These are phyloP conservation scores for Russula abietina DNA, from an alignment of 768 basidiomycete genomes.

Conservation along the genomic window DNA sequence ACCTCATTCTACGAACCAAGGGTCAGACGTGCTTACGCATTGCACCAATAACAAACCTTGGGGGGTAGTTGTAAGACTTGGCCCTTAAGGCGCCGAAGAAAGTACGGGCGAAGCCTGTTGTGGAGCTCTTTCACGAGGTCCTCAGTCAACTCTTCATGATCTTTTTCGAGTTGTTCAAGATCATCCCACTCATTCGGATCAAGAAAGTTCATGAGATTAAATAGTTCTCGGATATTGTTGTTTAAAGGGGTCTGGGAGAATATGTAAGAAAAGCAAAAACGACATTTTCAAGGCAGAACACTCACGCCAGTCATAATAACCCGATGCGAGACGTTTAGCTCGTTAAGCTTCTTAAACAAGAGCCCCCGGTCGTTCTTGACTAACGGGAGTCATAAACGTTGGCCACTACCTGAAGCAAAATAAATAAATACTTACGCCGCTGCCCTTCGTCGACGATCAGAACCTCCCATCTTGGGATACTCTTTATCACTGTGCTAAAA, in stretches of 20 bases:
- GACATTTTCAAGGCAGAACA: slow-evolving; percentile 8
- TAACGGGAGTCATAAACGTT: slow-evolving; percentile 31
- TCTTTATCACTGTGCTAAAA: slow-evolving; percentile 69
- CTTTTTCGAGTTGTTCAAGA: slow-evolving; percentile 62
- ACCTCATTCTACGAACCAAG: slow-evolving; percentile 63
- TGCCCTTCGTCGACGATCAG: slow-evolving; percentile 92
- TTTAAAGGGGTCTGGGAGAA: slow-evolving; percentile 76
- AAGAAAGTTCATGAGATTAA: slow-evolving; percentile 96
- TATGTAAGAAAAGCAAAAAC: slow-evolving; percentile 8
- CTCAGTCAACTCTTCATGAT: slow-evolving; percentile 73
- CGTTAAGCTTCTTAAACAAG: slow-evolving; percentile 77
- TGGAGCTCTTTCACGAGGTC: slow-evolving; percentile 79
- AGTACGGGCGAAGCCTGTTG: slow-evolving; percentile 74
- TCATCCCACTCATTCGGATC: slow-evolving; percentile 73
- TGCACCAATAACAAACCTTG: slow-evolving; percentile 48
- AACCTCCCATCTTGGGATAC: slow-evolving; percentile 87
- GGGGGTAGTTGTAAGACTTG: slow-evolving; percentile 90
- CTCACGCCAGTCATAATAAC: slow-evolving; percentile 85
- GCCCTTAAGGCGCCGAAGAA: slow-evolving; percentile 88
- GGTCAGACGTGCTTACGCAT: background rate
- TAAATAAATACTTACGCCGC: slow-evolving; percentile 55
- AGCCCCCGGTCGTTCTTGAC: slow-evolving; percentile 80
- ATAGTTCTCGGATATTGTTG: slow-evolving; percentile 94
- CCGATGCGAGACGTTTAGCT: slow-evolving; percentile 70
- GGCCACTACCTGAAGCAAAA: slow-evolving; percentile 14